Percentiles rank a stretch among this genome's conserved stretches.
Evolutionary conservation across 768 basidiomycete genomes (phyloP).

Genomic region (Tylopilus sp.): DNA sequence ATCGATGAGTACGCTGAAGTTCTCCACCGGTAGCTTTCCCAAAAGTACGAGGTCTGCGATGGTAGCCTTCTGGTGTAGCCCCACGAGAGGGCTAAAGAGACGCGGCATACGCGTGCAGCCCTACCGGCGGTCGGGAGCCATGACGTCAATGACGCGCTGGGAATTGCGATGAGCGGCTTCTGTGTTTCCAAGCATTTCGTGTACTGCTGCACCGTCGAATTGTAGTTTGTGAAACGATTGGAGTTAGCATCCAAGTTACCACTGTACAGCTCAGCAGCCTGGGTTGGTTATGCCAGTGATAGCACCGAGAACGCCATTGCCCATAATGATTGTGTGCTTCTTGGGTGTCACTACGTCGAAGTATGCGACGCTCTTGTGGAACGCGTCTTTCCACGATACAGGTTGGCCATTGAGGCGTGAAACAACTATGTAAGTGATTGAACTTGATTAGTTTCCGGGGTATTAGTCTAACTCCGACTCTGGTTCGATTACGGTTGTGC

Average conservation of each 20-base stretch:
- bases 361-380: conserved; percentile 39
- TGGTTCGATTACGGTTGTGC: not conserved
- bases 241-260: too few relatives aligned
- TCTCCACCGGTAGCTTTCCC: conserved; percentile 65
- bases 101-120: conserved; percentile 75
- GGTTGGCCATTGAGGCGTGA: too few relatives aligned
- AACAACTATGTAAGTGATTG: too few relatives aligned
- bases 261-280: conserved; percentile 48
- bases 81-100: conserved; percentile 48
- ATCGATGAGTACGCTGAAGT: conserved; percentile 45
- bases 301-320: not conserved
- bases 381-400: conserved; percentile 45
- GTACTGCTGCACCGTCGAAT: conserved; percentile 73
- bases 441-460: too few relatives aligned
- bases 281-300: not conserved
- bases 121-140: conserved; percentile 69
- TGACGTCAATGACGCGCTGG: conserved; percentile 60
- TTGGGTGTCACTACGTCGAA: conserved; percentile 40
- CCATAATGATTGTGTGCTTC: conserved; percentile 42
- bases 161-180: conserved; percentile 72
- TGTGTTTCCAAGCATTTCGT: conserved; percentile 55
- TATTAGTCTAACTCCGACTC: not conserved
- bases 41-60: conserved; percentile 45
- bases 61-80: conserved; percentile 42
- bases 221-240: conserved; percentile 51